A percentile compares a stretch with the other conserved stretches of the same genome.
These are phyloP conservation scores for Aspergillus puulaauensis DNA, from an alignment of 2,329 filamentous ascomycete genomes.

Conservation along the genomic window DNA sequence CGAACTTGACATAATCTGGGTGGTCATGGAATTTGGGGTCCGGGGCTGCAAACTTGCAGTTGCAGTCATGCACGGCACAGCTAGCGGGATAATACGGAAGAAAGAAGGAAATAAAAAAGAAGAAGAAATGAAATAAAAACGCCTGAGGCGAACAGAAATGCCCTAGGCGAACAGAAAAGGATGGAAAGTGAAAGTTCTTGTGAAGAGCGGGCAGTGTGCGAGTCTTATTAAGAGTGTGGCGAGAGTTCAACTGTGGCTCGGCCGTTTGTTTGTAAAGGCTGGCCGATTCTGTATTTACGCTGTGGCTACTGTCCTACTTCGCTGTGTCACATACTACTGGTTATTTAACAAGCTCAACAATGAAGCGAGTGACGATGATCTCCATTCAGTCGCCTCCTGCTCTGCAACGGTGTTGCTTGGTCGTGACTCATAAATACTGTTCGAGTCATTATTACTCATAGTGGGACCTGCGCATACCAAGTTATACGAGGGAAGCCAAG, in stretches of 20 bases:
- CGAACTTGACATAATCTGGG: conserved; percentile 19
- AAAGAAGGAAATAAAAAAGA: not conserved
- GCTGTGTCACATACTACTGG: not conserved
- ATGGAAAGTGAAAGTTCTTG: conserved; percentile 2
- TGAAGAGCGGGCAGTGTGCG: conserved; percentile 3
- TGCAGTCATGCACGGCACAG: not conserved
- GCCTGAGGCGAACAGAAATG: not conserved
- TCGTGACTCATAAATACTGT: conserved; percentile 4
- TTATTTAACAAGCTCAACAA: not conserved
- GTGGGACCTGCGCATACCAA: not conserved
- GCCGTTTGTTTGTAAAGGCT: not conserved
- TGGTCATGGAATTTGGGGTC: not conserved
- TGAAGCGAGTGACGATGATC: not conserved
- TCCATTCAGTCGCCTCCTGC: not conserved
- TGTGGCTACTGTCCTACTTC: not conserved
- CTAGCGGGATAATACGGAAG: not conserved
- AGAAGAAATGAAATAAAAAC: not conserved
- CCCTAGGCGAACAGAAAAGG: not conserved
- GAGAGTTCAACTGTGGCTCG: not conserved
- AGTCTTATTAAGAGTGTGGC: conserved; percentile 10
- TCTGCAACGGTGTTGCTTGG: not conserved
- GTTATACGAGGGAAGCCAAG: not conserved
- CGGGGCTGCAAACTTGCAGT: conserved; percentile 8
- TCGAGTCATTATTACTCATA: conserved; percentile 18
- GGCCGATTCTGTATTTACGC: not conserved